A percentile compares a stretch with the other conserved stretches of the same genome.
Evolutionary conservation across 768 basidiomycete species (phyloP).

Genomic region (Chalciporus pseudorubinellus): DNA sequence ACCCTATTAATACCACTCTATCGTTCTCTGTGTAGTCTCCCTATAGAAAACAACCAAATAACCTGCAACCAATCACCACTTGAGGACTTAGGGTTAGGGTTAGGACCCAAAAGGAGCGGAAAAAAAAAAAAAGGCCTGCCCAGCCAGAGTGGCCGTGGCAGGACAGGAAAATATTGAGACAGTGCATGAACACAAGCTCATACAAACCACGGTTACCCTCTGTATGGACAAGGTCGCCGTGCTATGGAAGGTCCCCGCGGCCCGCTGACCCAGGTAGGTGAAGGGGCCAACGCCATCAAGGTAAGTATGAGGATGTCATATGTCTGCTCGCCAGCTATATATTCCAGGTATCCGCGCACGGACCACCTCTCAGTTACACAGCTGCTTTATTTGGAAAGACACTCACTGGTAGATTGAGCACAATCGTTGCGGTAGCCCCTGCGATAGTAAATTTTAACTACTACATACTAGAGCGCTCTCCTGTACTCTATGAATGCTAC

Average conservation of each 20-base stretch:
- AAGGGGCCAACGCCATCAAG: conserved; percentile 58
- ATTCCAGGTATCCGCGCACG: conserved; percentile 21
- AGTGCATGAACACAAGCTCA: conserved; percentile 71
- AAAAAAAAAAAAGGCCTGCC: conserved; percentile 44
- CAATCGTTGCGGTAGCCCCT: too few species aligned
- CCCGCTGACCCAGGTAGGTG: conserved; percentile 53
- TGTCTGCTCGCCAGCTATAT: conserved; percentile 28
- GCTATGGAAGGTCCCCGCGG: conserved; percentile 51
- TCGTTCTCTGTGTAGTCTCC: too few species aligned
- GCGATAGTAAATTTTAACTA: too few species aligned
- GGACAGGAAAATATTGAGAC: conserved; percentile 80
- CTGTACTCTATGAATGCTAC: conserved; percentile 76
- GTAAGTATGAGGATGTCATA: conserved; percentile 45
- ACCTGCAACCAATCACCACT: background rate
- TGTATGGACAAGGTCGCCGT: conserved; percentile 54
- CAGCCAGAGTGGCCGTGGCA: conserved; percentile 53
- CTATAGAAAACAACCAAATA: too few species aligned
- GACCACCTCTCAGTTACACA: conserved; percentile 17
- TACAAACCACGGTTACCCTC: conserved; percentile 45
- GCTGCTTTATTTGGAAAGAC: background rate
- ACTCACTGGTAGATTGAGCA: too few species aligned
- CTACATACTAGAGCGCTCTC: conserved; percentile 41
- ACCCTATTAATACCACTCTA: too few species aligned
- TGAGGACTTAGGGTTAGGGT: conserved; percentile 28
- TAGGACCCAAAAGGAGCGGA: conserved; percentile 13